Base-by-base conservation (phyloP, 176 grass and related monocot species). In the Thalia dealbata region DNA sequence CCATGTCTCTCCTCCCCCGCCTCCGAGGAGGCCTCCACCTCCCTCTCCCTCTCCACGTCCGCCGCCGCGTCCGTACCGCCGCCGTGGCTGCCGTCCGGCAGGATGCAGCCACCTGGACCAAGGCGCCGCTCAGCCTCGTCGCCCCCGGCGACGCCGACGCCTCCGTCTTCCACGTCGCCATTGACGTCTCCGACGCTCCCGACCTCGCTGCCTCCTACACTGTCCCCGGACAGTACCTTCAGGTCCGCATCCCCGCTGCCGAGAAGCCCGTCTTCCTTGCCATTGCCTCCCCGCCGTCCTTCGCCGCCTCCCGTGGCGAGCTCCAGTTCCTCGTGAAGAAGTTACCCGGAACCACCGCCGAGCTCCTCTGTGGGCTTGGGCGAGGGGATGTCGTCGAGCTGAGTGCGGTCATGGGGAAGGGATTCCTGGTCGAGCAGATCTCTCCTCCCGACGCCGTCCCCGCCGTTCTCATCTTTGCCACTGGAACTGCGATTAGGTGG, bases 401-500 rank as follows among this genome's bases (percentile, higher is more conserved):
- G 15, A 83, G 89, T 19, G 89, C 66, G 16, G 79, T 97, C 24
- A 88, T 86, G 87, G 93, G 93, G 14, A 84, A 74, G 28, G 89
- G 93, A 16, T 97, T 92, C 80, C 73, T 64, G 22, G 70, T 92
- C 24, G 75, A 82, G n/a, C 67, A 66, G 84, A 81, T 96, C 13
- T 82, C 72, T 51, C 79, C 78, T 9, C 59, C 86, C 5, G 84
- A 84, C 52, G 80, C 72, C 10, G 82, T 81, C 19, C 54, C 77
- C 27, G 75, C 85, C 1, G 71, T 97, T 22, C 71, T 97, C 35
- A 76, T 97, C 65, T 97, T 97, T 58, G 89, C 93, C 2, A 83
- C 92, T 10, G 89, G 93, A 79, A 88, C 89, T 6, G 93, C 87
- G 67, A 97, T 97, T 7, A 92, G 87, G 91, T 95, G 0, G 3